Percentiles rank a stretch among this genome's conserved stretches.
Conservation (phyloP, 2,329 filamentous ascomycete species). For the Ophiostoma pallidulum region DNA sequence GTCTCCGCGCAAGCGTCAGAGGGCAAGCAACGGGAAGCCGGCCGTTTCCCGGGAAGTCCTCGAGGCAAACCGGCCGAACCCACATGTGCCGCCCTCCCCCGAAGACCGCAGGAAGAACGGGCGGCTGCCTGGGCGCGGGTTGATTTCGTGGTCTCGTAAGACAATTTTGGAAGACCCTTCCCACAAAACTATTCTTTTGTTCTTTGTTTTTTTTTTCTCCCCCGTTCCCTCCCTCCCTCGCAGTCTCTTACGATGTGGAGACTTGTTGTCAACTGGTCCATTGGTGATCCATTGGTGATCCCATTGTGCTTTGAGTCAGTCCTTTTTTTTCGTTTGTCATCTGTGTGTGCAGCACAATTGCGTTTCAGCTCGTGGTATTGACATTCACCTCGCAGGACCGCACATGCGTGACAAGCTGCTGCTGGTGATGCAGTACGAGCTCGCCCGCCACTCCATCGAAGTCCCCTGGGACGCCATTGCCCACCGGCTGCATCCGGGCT, state of each 20-base stretch:
- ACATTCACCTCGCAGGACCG: constrained; percentile 24
- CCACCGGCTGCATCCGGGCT: constrained; percentile 32
- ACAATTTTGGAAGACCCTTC: constrained; percentile 20
- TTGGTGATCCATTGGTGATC: too few relatives aligned
- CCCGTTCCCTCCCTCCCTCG: too few relatives aligned
- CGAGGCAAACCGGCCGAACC: constrained; percentile 7
- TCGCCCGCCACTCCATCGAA: constrained; percentile 22
- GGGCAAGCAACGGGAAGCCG: neutral
- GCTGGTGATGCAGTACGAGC: constrained; percentile 33
- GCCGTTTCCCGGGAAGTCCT: neutral
- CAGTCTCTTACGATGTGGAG: too few relatives aligned
- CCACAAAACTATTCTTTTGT: too few relatives aligned
- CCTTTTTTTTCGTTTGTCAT: too few relatives aligned
- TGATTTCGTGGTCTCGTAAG: constrained; percentile 35
- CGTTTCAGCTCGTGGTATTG: neutral
- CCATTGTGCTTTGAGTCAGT: too few relatives aligned
- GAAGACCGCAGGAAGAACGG: constrained; percentile 21
- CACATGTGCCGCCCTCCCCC: constrained; percentile 14
- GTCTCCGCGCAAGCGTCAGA: neutral
- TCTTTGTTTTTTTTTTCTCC: too few relatives aligned
- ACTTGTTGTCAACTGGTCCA: too few relatives aligned
- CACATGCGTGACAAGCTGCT: constrained; percentile 38
- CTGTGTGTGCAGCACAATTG: too few relatives aligned
- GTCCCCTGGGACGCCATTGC: constrained; percentile 33
- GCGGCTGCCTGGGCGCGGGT: constrained; percentile 26